These are phyloP conservation scores for Aspergillus fischeri DNA, from an alignment of 2,329 filamentous ascomycete genomes.

Conservation along the genomic window DNA sequence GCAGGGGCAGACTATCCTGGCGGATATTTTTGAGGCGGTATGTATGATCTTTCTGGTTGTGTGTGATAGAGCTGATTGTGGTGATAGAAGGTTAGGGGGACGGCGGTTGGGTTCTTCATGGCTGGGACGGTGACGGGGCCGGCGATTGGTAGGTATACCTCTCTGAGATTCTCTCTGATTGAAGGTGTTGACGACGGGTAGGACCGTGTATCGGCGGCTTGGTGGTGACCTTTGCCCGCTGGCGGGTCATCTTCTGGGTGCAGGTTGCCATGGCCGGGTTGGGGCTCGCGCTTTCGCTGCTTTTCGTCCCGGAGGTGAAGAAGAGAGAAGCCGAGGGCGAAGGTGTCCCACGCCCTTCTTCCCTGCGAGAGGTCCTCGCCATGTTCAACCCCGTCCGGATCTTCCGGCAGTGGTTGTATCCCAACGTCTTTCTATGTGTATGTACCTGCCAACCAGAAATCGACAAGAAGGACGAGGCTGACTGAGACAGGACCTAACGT, in stretches of 20 bases:
- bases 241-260: constrained; percentile 75
- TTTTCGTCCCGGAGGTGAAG: constrained; percentile 66
- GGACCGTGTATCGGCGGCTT: constrained; percentile 65
- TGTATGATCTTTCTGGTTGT: not conserved
- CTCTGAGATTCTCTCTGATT: not conserved
- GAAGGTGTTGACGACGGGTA: constrained; percentile 2
- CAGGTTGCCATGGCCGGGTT: constrained; percentile 64
- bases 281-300: constrained; percentile 56
- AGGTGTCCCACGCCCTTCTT: constrained; percentile 33
- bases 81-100: constrained; percentile 35
- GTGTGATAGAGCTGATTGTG: constrained; percentile 7
- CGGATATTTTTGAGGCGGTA: constrained; percentile 39
- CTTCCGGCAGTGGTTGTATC: constrained; percentile 61
- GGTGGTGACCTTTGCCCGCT: constrained; percentile 69
- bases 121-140: constrained; percentile 41
- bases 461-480: constrained; percentile 32
- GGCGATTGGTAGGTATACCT: constrained; percentile 34
- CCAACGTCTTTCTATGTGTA: constrained; percentile 61
- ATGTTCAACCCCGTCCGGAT: constrained; percentile 60
- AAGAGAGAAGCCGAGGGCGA: constrained; percentile 43
- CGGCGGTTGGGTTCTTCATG: constrained; percentile 43
- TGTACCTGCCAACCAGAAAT: constrained; percentile 35
- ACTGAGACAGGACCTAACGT: constrained; percentile 27
- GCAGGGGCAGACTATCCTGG: constrained; percentile 36
- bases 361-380: constrained; percentile 6